A percentile compares a stretch with the other conserved stretches of the same genome.
Conservation (phyloP, 768 basidiomycete genomes). For the Serendipita indica region DNA sequence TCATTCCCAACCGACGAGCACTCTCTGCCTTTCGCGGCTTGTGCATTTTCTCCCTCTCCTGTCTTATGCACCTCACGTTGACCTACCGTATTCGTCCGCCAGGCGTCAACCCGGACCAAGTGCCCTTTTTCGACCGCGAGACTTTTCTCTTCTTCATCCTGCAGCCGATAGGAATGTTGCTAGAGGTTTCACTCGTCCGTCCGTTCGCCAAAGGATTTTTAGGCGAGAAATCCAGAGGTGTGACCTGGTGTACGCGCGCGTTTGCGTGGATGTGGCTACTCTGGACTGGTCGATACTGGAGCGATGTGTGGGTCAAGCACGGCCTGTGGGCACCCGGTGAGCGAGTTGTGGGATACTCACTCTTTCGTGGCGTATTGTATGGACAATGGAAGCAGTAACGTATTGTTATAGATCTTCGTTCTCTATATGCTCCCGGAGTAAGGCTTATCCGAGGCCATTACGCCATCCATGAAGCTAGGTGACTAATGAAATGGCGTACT, state of each 20-base stretch:
- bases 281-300: conserved; percentile 2
- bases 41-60: neutral
- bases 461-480: too few relatives aligned
- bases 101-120: neutral
- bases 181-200: neutral
- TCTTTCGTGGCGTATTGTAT: neutral
- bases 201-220: neutral
- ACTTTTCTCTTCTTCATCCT: neutral
- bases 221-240: neutral
- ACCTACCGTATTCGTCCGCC: neutral
- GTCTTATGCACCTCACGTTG: neutral
- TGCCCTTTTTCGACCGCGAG: neutral
- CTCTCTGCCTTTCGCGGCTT: neutral
- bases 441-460: too few relatives aligned
- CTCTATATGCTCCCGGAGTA: neutral
- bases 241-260: neutral
- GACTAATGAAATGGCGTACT: too few relatives aligned
- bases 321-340: neutral
- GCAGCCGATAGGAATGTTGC: neutral
- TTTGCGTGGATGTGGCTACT: neutral
- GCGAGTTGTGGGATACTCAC: neutral
- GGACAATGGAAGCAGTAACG: neutral
- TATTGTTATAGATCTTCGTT: neutral
- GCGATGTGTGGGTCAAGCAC: neutral
- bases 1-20: neutral